phyloP scores from a whole-genome alignment of 2,329 filamentous ascomycete genomes.

The Ceratocystis cubensis region DNA sequence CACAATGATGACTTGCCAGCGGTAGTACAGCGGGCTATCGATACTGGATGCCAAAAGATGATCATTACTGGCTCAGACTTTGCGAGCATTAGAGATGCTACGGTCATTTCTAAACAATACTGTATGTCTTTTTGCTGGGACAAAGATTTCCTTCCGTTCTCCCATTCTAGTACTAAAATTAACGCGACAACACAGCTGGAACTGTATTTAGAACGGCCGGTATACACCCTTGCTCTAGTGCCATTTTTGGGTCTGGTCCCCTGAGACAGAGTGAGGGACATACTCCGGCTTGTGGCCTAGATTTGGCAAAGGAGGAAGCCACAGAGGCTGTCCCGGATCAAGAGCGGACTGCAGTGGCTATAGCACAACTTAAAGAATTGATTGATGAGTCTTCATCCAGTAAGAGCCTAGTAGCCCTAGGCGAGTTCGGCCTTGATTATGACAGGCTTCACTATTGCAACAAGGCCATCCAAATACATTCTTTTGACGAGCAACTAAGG shows the following conservation, averaged over 20 bases:
- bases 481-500: conserved; percentile 71
- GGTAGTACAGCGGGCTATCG: conserved; percentile 64
- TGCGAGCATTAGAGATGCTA: conserved; percentile 59
- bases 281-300: conserved; percentile 42
- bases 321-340: conserved; percentile 31
- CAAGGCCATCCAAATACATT: conserved; percentile 66
- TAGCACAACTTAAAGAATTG: conserved; percentile 50
- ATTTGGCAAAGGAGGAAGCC: conserved; percentile 39
- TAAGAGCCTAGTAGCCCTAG: conserved; percentile 61
- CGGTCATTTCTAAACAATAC: conserved; percentile 60
- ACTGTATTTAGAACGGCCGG: conserved; percentile 82
- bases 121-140: conserved; percentile 35
- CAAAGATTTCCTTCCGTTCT: neutral
- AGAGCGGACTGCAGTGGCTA: conserved; percentile 36
- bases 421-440: conserved; percentile 93
- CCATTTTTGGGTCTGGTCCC: conserved; percentile 54
- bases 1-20: conserved; percentile 63
- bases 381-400: conserved; percentile 44
- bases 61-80: conserved; percentile 90
- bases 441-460: conserved; percentile 76
- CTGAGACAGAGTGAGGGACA: conserved; percentile 36
- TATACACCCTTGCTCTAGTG: conserved; percentile 81
- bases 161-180: conserved; percentile 11
- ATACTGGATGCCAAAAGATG: conserved; percentile 74
- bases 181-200: conserved; percentile 42